These are phyloP conservation scores for Agaricus sinodeliciosus DNA, from an alignment of 768 basidiomycete species.

Conservation along the genomic window DNA sequence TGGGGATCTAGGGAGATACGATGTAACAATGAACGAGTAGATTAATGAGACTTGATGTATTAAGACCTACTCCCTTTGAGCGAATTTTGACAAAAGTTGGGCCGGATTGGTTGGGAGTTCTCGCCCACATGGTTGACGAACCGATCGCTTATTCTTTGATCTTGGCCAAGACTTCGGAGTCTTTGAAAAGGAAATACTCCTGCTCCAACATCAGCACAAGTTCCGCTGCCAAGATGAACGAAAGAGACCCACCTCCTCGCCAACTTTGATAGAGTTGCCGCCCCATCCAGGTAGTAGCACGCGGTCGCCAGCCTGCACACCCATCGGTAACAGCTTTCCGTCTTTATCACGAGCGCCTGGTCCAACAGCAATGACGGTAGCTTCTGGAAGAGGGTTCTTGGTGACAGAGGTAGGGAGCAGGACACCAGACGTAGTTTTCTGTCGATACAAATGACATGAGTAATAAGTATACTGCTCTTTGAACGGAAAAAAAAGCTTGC, in stretches of 20 bases:
- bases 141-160: conserved; percentile 67
- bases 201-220: conserved; percentile 23
- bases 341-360: conserved; percentile 92
- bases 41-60: not conserved
- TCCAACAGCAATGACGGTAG: conserved; percentile 92
- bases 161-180: conserved; percentile 92
- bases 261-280: conserved; percentile 91
- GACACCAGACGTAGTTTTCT: conserved; percentile 97
- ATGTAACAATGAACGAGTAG: conserved; percentile 2
- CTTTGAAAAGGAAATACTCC: conserved; percentile 96
- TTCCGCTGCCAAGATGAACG: not conserved
- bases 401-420: conserved; percentile 93
- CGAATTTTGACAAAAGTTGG: conserved; percentile 4
- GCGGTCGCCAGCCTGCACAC: conserved; percentile 84
- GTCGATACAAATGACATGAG: not conserved
- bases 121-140: too few species aligned
- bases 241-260: conserved; percentile 73
- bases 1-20: not conserved
- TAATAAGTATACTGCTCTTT: not conserved
- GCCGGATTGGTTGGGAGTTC: too few species aligned
- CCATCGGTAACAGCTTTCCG: conserved; percentile 64
- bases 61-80: not conserved
- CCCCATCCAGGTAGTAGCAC: conserved; percentile 97
- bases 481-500: conserved; percentile 41
- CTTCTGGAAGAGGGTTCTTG: conserved; percentile 82